Percentiles rank a stretch among this genome's conserved stretches.
These are phyloP conservation scores for Gnomoniopsis sp. DNA, from an alignment of 2,329 filamentous ascomycete species.

Conservation along the genomic window DNA sequence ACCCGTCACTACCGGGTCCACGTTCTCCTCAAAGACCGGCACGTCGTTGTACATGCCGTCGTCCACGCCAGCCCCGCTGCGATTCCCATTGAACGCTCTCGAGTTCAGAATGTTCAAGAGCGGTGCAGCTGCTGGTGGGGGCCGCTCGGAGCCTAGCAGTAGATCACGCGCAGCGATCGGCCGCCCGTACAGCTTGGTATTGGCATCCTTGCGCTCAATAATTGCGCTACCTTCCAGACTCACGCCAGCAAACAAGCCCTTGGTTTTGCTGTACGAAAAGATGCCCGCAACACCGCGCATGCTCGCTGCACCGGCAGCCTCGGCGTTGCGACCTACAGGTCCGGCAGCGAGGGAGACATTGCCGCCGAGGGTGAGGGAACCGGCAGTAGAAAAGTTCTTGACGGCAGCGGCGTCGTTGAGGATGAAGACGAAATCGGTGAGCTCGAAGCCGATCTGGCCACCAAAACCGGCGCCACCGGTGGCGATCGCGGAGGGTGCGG, in stretches of 20 bases:
- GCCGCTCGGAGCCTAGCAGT: slow-evolving; percentile 71
- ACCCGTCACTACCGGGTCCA: slow-evolving; percentile 75
- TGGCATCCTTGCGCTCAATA: slow-evolving; percentile 92
- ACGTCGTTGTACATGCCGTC: slow-evolving; percentile 89
- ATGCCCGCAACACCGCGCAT: slow-evolving; percentile 85
- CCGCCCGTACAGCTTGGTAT: slow-evolving; percentile 90
- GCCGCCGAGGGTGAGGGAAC: slow-evolving; percentile 87
- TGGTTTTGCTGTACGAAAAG: slow-evolving; percentile 97
- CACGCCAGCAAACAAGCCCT: slow-evolving; percentile 93
- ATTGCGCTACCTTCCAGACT: slow-evolving; percentile 90
- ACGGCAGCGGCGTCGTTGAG: slow-evolving; percentile 89
- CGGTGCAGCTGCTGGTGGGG: slow-evolving; percentile 78
- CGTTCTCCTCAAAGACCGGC: slow-evolving; percentile 79
- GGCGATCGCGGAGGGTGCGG: slow-evolving; percentile 75
- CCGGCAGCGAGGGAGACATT: slow-evolving; percentile 96
- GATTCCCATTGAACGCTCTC: slow-evolving; percentile 72
- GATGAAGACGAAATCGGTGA: slow-evolving; percentile 97
- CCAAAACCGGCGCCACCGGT: slow-evolving; percentile 80
- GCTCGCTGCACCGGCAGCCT: slow-evolving; percentile 91
- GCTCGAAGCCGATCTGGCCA: slow-evolving; percentile 81
- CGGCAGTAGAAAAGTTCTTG: slow-evolving; percentile 88
- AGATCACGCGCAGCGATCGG: slow-evolving; percentile 79
- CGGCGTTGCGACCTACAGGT: slow-evolving; percentile 89
- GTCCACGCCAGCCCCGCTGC: slow-evolving; percentile 36
- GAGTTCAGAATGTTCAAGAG: slow-evolving; percentile 84